phyloP scores from a whole-genome alignment of 1,284 basidiomycete species.

The Leucoagaricus sp. region DNA sequence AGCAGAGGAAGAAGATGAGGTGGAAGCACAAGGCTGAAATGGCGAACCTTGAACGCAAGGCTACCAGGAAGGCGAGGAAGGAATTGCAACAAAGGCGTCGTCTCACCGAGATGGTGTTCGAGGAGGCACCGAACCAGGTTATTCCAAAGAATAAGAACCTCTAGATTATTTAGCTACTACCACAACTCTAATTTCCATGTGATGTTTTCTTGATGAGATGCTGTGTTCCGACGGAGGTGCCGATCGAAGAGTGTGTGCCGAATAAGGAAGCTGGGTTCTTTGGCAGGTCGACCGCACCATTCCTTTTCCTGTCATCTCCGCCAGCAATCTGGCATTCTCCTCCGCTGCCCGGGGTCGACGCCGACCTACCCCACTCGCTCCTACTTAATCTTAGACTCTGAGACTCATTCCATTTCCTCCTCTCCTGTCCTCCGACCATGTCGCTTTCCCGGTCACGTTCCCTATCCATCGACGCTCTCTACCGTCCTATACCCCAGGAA shows the following conservation, averaged over 20 bases:
- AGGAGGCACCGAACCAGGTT: conserved; percentile 66
- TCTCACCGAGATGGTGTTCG: conserved; percentile 61
- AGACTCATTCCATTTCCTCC: neutral
- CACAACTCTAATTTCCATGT: neutral
- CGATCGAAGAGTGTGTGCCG: neutral
- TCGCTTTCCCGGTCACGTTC: conserved; percentile 10
- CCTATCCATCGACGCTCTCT: conserved; percentile 36
- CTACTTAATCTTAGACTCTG: neutral
- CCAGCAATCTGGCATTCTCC: neutral
- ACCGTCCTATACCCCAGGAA: conserved; percentile 39
- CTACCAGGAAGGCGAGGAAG: conserved; percentile 61
- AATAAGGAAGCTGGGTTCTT: neutral
- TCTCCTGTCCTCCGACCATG: neutral
- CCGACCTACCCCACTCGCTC: neutral
- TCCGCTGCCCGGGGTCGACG: neutral
- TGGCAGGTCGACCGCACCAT: neutral
- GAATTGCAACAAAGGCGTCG: conserved; percentile 57
- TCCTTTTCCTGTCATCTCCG: neutral
- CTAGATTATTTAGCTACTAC: conserved; percentile 11
- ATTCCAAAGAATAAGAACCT: conserved; percentile 52
- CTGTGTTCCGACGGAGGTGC: neutral
- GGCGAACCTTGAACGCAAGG: conserved; percentile 49
- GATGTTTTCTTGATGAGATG: neutral
- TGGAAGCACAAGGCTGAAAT: conserved; percentile 51
- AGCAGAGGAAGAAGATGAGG: conserved; percentile 57